Conservation (phyloP, 768 basidiomycete genomes). For the Lactarius sanguifluus region DNA sequence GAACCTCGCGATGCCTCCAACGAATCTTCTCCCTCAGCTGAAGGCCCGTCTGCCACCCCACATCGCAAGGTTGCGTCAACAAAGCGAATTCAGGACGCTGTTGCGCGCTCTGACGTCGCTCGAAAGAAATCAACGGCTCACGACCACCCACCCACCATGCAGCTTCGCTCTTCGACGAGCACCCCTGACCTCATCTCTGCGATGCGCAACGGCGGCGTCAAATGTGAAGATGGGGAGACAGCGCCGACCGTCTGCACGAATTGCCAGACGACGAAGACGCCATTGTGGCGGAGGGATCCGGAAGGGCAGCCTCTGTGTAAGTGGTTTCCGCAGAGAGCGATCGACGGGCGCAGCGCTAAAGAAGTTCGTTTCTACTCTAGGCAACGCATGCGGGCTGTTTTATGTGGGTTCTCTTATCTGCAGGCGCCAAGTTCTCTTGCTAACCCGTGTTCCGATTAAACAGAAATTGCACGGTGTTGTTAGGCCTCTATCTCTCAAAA, state of each 20-base stretch:
- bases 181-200: conserved; percentile 58
- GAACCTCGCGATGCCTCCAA: conserved; percentile 68
- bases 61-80: conserved; percentile 65
- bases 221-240: conserved; percentile 64
- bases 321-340: conserved; percentile 33
- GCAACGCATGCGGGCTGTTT: conserved; percentile 92
- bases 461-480: conserved; percentile 97
- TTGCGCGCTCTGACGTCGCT: conserved; percentile 33
- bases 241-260: conserved; percentile 88
- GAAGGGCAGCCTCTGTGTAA: conserved; percentile 90
- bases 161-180: conserved; percentile 58
- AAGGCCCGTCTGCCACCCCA: conserved; percentile 43
- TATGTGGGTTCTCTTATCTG: conserved; percentile 58
- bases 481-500: conserved; percentile 91
- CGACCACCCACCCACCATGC: conserved; percentile 16
- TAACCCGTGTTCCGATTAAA: conserved; percentile 19
- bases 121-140: conserved; percentile 48
- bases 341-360: conserved; percentile 30
- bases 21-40: conserved; percentile 69
- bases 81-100: conserved; percentile 57
- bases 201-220: conserved; percentile 38
- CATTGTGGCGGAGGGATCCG: conserved; percentile 88
- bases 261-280: conserved; percentile 94
- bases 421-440: conserved; percentile 15
- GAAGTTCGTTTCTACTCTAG: conserved; percentile 38